Conservation (phyloP, 805 yeast species). For the Nematodospora valgi region DNA sequence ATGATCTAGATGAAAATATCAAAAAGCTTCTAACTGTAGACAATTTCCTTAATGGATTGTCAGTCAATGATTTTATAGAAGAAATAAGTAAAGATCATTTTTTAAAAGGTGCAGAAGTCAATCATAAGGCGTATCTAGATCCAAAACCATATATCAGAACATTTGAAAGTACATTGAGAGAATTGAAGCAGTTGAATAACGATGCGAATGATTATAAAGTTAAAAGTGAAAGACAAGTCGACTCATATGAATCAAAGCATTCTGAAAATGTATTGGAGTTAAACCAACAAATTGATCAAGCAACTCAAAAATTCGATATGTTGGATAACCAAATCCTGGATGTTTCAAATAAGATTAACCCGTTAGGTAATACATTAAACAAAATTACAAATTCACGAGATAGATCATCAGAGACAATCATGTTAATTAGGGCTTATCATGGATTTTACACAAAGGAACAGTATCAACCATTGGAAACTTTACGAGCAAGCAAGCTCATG, state of each 20-base stretch:
- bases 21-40: constrained; percentile 53
- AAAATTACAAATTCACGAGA: constrained; percentile 70
- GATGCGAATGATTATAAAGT: constrained; percentile 52
- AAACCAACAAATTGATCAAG: constrained; percentile 43
- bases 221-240: constrained; percentile 54
- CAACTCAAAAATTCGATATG: constrained; percentile 45
- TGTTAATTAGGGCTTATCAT: constrained; percentile 71
- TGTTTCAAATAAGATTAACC: constrained; percentile 59
- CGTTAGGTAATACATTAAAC: constrained; percentile 66
- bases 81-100: constrained; percentile 69
- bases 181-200: constrained; percentile 57
- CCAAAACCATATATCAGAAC: constrained; percentile 95
- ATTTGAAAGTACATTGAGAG: constrained; percentile 79
- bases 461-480: constrained; percentile 52
- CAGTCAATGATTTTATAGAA: constrained; percentile 79
- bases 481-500: constrained; percentile 46
- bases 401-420: constrained; percentile 67
- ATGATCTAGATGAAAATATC: constrained; percentile 64
- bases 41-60: constrained; percentile 62
- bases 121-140: constrained; percentile 56
- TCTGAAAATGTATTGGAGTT: constrained; percentile 61
- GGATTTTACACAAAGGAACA: constrained; percentile 62
- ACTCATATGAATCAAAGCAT: constrained; percentile 61
- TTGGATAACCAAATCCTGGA: constrained; percentile 53
- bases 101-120: constrained; percentile 46